These are phyloP conservation scores for Pleurotus salmoneostramineus DNA, from an alignment of 768 basidiomycete species.

Conservation along the genomic window DNA sequence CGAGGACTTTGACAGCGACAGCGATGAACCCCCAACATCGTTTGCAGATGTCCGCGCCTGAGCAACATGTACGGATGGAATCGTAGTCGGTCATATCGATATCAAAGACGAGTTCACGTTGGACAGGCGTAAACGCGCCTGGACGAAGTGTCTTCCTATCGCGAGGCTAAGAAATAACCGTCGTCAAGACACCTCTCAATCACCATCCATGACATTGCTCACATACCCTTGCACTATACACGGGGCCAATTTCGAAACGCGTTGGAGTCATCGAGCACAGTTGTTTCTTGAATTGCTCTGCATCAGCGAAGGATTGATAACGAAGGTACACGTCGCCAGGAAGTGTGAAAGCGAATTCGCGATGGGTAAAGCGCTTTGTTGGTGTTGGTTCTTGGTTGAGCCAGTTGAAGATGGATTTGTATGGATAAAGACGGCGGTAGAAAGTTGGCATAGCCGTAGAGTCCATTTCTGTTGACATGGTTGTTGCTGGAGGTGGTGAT, in stretches of 20 bases:
- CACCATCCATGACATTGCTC: neutral
- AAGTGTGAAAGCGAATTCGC: slow-evolving; percentile 95
- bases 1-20: slow-evolving; percentile 85
- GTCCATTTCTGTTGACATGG: slow-evolving; percentile 18
- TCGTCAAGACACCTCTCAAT: neutral
- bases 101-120: slow-evolving; percentile 96
- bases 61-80: slow-evolving; percentile 90
- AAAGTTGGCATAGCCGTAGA: slow-evolving; percentile 46
- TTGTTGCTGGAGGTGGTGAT: slow-evolving; percentile 5
- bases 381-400: slow-evolving; percentile 87
- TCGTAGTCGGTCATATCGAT: slow-evolving; percentile 99
- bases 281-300: slow-evolving; percentile 91
- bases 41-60: slow-evolving; percentile 84
- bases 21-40: slow-evolving; percentile 96
- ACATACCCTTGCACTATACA: slow-evolving; percentile 83
- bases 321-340: slow-evolving; percentile 89
- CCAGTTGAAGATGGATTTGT: slow-evolving; percentile 92
- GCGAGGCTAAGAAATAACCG: slow-evolving; percentile 53
- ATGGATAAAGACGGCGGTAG: slow-evolving; percentile 91
- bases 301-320: slow-evolving; percentile 85
- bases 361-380: slow-evolving; percentile 80
- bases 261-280: slow-evolving; percentile 81
- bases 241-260: slow-evolving; percentile 95
- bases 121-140: slow-evolving; percentile 69
- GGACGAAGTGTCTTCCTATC: slow-evolving; percentile 78